These are phyloP conservation scores for Ceratocystiopsis sp. DNA, from an alignment of 2,329 filamentous ascomycete genomes.

Conservation along the genomic window DNA sequence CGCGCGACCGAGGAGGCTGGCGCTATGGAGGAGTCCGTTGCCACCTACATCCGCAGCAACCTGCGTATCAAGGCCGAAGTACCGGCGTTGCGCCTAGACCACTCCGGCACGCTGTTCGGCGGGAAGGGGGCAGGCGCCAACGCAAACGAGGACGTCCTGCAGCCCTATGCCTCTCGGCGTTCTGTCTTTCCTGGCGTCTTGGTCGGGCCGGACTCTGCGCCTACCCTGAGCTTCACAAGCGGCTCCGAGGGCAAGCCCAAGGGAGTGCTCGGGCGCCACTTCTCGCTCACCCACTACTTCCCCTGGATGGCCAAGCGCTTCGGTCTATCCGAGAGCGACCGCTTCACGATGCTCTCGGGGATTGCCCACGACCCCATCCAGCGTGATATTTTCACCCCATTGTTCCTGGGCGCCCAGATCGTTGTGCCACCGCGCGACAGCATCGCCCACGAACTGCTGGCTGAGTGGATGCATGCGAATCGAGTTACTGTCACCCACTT, in stretches of 20 bases:
- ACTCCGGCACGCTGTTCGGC: no score
- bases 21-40: no score
- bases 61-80: no score
- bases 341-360: slow-evolving; percentile 69
- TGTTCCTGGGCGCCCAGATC: slow-evolving; percentile 69
- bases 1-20: no score
- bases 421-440: slow-evolving; percentile 66
- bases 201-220: slow-evolving; percentile 72
- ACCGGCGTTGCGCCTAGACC: no score
- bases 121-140: no score
- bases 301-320: slow-evolving; percentile 87
- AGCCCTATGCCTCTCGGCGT: no score
- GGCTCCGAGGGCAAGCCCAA: slow-evolving; percentile 70
- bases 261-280: slow-evolving; percentile 77
- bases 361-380: slow-evolving; percentile 62
- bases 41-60: no score
- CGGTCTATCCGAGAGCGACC: slow-evolving; percentile 50
- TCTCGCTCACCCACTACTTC: slow-evolving; percentile 70
- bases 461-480: slow-evolving; percentile 73
- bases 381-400: slow-evolving; percentile 69
- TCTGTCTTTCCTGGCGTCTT: slow-evolving; percentile 33
- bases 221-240: slow-evolving; percentile 58
- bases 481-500: slow-evolving; percentile 68
- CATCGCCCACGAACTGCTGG: slow-evolving; percentile 71
- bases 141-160: no score